A percentile compares a stretch with the other conserved stretches of the same genome.
Evolutionary conservation across 2,329 filamentous ascomycete genomes (phyloP).

Genomic region (Pseudogymnoascus sp.): DNA sequence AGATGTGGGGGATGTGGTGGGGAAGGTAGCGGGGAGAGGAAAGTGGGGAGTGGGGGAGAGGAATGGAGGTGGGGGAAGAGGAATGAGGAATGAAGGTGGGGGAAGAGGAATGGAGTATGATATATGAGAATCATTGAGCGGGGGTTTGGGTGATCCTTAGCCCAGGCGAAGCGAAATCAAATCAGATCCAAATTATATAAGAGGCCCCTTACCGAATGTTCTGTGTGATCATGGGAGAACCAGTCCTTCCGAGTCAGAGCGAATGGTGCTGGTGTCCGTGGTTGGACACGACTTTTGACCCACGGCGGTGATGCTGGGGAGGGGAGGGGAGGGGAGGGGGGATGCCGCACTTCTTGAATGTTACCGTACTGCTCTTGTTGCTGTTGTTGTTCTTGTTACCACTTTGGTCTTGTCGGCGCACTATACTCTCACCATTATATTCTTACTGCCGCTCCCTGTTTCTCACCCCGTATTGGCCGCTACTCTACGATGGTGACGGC

Average conservation of each 20-base stretch:
- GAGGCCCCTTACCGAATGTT: neutral
- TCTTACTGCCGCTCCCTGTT: neutral
- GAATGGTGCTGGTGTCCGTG: no score
- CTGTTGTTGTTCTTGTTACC: neutral
- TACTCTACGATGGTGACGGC: no score
- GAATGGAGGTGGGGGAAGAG: neutral
- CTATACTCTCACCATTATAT: neutral
- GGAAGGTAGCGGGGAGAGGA: neutral
- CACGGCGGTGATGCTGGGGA: no score
- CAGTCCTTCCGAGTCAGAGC: no score
- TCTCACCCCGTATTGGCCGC: no score
- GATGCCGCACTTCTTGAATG: no score
- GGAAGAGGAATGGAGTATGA: neutral
- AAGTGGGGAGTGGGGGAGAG: neutral
- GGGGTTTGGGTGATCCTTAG: neutral
- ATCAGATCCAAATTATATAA: neutral
- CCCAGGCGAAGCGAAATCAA: neutral
- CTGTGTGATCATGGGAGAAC: neutral
- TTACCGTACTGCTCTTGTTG: no score
- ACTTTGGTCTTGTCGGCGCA: neutral
- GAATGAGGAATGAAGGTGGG: neutral
- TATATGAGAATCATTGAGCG: constrained; percentile 1
- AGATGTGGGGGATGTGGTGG: neutral
- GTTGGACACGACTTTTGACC: no score
- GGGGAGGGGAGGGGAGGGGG: neutral